Evolutionary conservation across 1,284 basidiomycete genomes (phyloP).

Genomic region (Boletellus deceptivus): DNA sequence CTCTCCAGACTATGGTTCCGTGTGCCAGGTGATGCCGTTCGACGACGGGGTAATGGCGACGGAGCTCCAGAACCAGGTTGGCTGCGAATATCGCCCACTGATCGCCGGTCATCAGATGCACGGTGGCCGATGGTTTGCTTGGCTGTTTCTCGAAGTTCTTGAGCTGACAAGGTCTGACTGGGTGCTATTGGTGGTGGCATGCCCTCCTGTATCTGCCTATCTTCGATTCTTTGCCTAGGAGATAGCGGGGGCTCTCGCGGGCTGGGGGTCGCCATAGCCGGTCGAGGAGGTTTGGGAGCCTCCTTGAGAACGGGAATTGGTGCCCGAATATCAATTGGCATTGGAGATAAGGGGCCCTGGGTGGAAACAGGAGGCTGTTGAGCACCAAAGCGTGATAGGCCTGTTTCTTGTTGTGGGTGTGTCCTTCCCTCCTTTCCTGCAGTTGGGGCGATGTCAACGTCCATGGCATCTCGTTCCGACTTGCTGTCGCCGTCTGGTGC

Average conservation of each 20-base stretch:
- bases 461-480: constrained; percentile 38
- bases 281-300: constrained; percentile 14
- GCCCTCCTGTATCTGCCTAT: constrained; percentile 26
- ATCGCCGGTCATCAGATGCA: constrained; percentile 41
- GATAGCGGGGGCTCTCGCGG: constrained; percentile 43
- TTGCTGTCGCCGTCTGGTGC: constrained; percentile 35
- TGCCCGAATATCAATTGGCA: constrained; percentile 18
- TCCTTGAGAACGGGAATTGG: constrained; percentile 24
- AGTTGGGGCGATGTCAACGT: constrained; percentile 33
- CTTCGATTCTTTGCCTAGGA: constrained; percentile 36
- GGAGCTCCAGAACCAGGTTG: constrained; percentile 49
- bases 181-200: constrained; percentile 81
- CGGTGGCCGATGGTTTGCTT: constrained; percentile 53
- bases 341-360: constrained; percentile 14
- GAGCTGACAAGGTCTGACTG: constrained; percentile 76
- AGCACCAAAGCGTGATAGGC: constrained; percentile 22
- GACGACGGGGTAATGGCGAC: constrained; percentile 53
- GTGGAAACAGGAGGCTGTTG: constrained; percentile 16
- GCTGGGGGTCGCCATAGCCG: constrained; percentile 20
- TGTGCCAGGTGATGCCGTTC: constrained; percentile 65
- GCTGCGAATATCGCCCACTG: constrained; percentile 37
- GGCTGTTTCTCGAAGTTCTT: constrained; percentile 76
- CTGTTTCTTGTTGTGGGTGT: constrained; percentile 16
- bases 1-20: constrained; percentile 72
- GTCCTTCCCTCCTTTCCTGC: constrained; percentile 26